Conservation (phyloP, 176 grass and related monocot species). For the Carex cristatella region DNA sequence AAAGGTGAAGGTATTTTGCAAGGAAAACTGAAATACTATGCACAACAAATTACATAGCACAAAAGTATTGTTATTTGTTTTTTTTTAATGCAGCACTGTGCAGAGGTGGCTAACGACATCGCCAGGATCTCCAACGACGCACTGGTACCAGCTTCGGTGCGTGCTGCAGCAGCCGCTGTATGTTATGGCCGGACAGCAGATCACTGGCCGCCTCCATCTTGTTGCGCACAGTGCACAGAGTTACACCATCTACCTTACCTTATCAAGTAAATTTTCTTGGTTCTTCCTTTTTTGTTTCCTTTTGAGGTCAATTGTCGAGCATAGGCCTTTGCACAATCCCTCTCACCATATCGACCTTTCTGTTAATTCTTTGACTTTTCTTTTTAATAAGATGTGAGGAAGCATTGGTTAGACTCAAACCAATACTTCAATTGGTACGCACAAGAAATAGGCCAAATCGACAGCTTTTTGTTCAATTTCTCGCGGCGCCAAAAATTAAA, state of each 20-base stretch:
- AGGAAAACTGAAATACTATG: background rate
- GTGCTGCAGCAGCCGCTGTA: slow-evolving; percentile 88
- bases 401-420: background rate
- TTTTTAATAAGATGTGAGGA: background rate
- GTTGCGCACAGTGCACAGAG: slow-evolving; percentile 86
- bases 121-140: slow-evolving; percentile 87
- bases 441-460: no score
- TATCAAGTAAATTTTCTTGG: slow-evolving; percentile 62
- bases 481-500: no score
- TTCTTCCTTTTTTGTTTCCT: background rate
- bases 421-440: background rate
- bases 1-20: background rate
- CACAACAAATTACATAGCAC: background rate
- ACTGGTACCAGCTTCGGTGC: slow-evolving; percentile 98
- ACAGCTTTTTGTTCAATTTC: no score
- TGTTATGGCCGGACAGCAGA: slow-evolving; percentile 99
- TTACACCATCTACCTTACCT: slow-evolving; percentile 85
- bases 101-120: slow-evolving; percentile 96
- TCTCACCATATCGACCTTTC: background rate
- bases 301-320: background rate
- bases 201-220: slow-evolving; percentile 78
- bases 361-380: background rate
- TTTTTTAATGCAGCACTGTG: slow-evolving; percentile 54
- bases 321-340: background rate
- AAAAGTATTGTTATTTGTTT: background rate